These are phyloP conservation scores for Cladosporium sp. DNA, from an alignment of 2,329 filamentous ascomycete species.

Conservation along the genomic window DNA sequence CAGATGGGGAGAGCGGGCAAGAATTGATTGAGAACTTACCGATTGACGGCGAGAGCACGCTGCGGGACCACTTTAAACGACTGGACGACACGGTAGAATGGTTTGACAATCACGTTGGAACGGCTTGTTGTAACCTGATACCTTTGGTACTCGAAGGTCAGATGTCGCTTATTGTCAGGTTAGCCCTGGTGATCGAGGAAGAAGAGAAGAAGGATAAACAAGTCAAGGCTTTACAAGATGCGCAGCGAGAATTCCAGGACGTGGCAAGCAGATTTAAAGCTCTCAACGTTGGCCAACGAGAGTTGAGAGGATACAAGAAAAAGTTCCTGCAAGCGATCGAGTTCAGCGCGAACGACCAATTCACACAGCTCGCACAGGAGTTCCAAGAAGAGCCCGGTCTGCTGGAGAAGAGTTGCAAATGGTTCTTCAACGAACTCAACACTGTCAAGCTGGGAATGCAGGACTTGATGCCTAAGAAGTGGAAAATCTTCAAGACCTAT, in stretches of 20 bases:
- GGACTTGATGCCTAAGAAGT: conserved; percentile 88
- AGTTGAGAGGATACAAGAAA: conserved; percentile 92
- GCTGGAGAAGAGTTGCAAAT: conserved; percentile 84
- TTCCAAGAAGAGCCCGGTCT: conserved; percentile 82
- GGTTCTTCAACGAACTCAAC: conserved; percentile 98
- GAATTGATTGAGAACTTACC: conserved; percentile 77
- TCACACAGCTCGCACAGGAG: conserved; percentile 65
- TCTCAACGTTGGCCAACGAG: conserved; percentile 83
- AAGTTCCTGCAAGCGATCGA: conserved; percentile 85
- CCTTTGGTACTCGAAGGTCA: conserved; percentile 83
- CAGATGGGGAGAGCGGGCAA: conserved; percentile 89
- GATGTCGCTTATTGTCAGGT: conserved; percentile 81
- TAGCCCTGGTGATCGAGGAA: conserved; percentile 89
- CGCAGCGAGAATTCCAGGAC: conserved; percentile 92
- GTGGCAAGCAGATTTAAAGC: conserved; percentile 91
- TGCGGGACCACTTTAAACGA: conserved; percentile 85
- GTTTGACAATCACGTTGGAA: conserved; percentile 93
- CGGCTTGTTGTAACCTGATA: conserved; percentile 86
- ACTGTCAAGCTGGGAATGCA: conserved; percentile 93
- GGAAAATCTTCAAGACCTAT: conserved; percentile 92
- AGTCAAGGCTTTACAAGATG: conserved; percentile 87
- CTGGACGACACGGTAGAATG: conserved; percentile 86
- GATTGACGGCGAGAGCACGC: conserved; percentile 68
- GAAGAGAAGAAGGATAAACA: conserved; percentile 96
- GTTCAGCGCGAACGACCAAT: conserved; percentile 70